Base-by-base conservation (phyloP, 257 asterid species). In the Nicotiana otophora region DNA sequence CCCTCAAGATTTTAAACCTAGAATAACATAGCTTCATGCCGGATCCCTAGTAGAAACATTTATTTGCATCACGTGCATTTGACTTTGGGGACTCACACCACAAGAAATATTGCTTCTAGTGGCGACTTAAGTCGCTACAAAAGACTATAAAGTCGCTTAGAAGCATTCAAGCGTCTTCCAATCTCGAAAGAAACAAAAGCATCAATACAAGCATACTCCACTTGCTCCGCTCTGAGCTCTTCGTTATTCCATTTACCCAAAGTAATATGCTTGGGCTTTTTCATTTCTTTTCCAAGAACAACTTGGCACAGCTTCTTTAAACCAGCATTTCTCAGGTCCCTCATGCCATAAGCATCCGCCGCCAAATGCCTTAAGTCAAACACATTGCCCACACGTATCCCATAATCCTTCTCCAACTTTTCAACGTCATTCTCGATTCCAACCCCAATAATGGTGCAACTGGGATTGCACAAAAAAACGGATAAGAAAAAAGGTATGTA, bases 121-220 rank as follows among this genome's bases (percentile, higher is more conserved):
- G 26, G 26, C 26, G 26, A 23, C 26, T 23, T 23, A 23, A 0
- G 26, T 23, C 26, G 26, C 26, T 23, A 23, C 26, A 23, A 23
- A 23, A 23, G 26, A 23, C 26, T 23, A 23, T 23, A 23, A 23
- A 23, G 26, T 28, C 30, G 30, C 30, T 1, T 2, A 28, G 30
- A 28, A 28, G 30, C 30, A 28, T 28, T 28, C 30, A 34, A 34
- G 39, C 39, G 30, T 34, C 12, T 82, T 7, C 87, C 87, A 77
- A 84, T 69, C 77, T 86, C 81, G 14, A 66, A 86, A 1, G 87
- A 77, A 16, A 84, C 79, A 62, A 76, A 86, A 17, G 89, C 89
- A 86, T 84, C 87, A 84, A 84, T 67, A 61, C 85, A 84, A 20
- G 87, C 85, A 77, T 83, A 83, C 77, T 68, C 58, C 4, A 86